Evolutionary conservation across 2,329 filamentous ascomycete species (phyloP), one percentile per base, ranked within the genome.

Genomic region (Aspergillus fijiensis): DNA sequence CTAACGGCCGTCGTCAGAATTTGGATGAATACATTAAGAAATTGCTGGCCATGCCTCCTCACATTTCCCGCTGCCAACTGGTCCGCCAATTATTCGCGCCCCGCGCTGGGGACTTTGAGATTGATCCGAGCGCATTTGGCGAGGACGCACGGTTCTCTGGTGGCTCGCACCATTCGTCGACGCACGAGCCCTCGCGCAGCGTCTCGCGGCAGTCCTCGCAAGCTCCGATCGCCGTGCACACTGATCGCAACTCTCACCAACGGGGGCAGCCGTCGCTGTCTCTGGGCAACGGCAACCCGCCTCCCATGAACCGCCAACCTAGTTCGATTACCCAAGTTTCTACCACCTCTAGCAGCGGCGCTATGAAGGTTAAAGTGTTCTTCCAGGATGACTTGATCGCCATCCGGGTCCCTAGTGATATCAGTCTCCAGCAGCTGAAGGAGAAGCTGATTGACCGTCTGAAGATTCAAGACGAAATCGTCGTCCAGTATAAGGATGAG

Each of bases 1-100:
- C 93, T 19, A 93, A 97, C 72, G 93, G 92, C 29, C 87, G 95
- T 66, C 87, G 95, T 60, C 91, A 95, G 74, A 97, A 96, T 72
- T 81, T 99, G 45, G 93, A 99, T 71, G 91, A 94, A 55, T 99
- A 99, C 70, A 92, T 99, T 68, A 96, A 96, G 78, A 94, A 95
- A 69, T 82, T 99, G 23, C 81, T 99, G 9, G 84, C 85, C 39
- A 89, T 98, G 75, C 91, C 92, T 3, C 80, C 85, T 0, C 92
- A 97, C 72, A 97, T 99, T 64, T 87, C 91, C 1, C 86, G 88
- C 66, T 95, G 91, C 72, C 87, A 88, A 59, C 80, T 98, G 9
- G 94, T 98, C 21, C 90, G 91, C 72, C 88, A 93, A 69, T 91
- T 99, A 76, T 98, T 99, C 73, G 89, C 89, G 1, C 95, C 95